Percentiles rank a stretch among this genome's conserved stretches.
Evolutionary conservation across 2,329 filamentous ascomycete genomes (phyloP).

Genomic region (Venturia asperata): DNA sequence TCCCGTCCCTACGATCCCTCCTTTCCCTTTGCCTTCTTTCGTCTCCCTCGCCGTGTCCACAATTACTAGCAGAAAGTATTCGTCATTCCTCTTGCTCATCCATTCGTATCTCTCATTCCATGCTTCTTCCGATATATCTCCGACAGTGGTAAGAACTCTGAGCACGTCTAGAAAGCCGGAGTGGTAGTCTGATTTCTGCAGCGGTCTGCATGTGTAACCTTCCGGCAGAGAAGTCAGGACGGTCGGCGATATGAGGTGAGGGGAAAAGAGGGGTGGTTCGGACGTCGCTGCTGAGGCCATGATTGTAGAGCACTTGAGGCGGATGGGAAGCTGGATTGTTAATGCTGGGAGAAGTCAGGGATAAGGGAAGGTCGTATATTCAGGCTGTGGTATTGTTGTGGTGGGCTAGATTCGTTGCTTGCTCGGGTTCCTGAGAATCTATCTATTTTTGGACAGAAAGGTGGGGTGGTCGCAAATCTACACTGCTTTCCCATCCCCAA

Average conservation of each 20-base stretch:
- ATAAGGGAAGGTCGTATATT: background rate
- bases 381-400: background rate
- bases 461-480: too few relatives aligned
- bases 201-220: slow-evolving; percentile 74
- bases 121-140: slow-evolving; percentile 67
- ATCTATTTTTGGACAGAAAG: background rate
- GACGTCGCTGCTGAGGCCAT: slow-evolving; percentile 7
- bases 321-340: background rate
- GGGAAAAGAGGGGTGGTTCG: slow-evolving; percentile 60
- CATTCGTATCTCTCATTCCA: slow-evolving; percentile 78
- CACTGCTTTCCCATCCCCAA: too few relatives aligned
- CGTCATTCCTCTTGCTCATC: slow-evolving; percentile 65
- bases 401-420: background rate
- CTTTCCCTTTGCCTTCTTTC: slow-evolving; percentile 23
- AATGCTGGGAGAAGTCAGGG: background rate
- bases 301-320: background rate
- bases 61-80: slow-evolving; percentile 83
- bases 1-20: slow-evolving; percentile 74
- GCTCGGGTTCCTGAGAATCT: background rate
- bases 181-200: slow-evolving; percentile 70
- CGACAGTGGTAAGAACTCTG: slow-evolving; percentile 85
- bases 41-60: slow-evolving; percentile 54
- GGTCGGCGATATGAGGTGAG: slow-evolving; percentile 67
- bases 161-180: slow-evolving; percentile 85
- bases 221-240: slow-evolving; percentile 67